Evolutionary conservation across 139 green algal genomes (phyloP), one percentile per base, ranked within the genome.

Genomic region (Dunaliella primolecta): DNA sequence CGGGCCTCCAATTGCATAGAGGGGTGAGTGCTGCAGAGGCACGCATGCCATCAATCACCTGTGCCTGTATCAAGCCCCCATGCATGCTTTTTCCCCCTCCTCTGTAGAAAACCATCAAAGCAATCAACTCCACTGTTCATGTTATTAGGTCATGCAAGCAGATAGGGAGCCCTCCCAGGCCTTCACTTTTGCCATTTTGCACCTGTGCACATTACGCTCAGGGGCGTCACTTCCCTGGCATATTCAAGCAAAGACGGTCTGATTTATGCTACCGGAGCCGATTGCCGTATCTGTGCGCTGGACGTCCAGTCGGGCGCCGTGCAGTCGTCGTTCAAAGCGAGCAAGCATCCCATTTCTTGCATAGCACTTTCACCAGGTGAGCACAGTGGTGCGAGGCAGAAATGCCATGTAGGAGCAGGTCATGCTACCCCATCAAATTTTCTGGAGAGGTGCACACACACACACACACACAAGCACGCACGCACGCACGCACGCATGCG

Each of bases 341-440:
- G 89, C 90, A 94, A 93, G 74, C 88, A 94, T 36, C 36, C 87
- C 1, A 78, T 94, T 21, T 86, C 86, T 3, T 81, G 37, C 74
- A 80, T 93, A 21, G 89, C 84, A 2, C 71, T 89, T 1, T 77
- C 89, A 1, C 79, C 86, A 90, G 91, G 91, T 93, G 38, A 38
- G 86, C 2, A 25, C 25, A 35, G 23, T 31, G 24, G 31, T 23
- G 34, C 21, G 34, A 33, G 3, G 78, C 78, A 57, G 55, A 31
- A 30, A 25, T 82, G 78, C 24, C 3, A n/a, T n/a, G n/a, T n/a
- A n/a, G n/a, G n/a, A n/a, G n/a, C n/a, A n/a, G n/a, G n/a, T n/a
- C n/a, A n/a, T n/a, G n/a, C n/a, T n/a, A n/a, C n/a, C n/a, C n/a
- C n/a, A n/a, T n/a, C n/a, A n/a, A n/a, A n/a, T n/a, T n/a, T n/a